Percentiles rank a stretch among this genome's conserved stretches.
Conservation (phyloP, 345 rosid species). For the Linum tenue region DNA sequence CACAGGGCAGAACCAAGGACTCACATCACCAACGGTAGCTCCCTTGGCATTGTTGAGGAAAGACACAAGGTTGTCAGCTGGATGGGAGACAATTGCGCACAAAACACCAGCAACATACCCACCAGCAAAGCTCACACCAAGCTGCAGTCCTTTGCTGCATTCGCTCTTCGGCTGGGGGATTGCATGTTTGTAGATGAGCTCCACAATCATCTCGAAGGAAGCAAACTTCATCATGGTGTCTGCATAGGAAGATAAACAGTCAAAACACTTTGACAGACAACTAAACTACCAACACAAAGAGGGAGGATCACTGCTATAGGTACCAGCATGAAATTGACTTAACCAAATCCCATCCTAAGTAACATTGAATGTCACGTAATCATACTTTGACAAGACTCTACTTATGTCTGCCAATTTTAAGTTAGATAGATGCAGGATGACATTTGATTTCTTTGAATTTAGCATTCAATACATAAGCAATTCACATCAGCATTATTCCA, state of each 20-base stretch:
- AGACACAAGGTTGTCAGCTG: conserved; percentile 94
- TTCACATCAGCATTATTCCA: background rate
- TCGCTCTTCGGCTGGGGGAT: conserved; percentile 79
- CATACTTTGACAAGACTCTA: too few relatives aligned
- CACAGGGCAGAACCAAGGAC: conserved; percentile 11
- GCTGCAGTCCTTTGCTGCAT: conserved; percentile 68
- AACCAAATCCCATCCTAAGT: too few relatives aligned
- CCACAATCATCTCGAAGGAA: conserved; percentile 81
- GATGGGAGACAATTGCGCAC: conserved; percentile 88
- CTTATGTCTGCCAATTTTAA: background rate
- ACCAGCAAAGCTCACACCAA: conserved; percentile 86
- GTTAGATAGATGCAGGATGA: background rate
- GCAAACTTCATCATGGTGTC: conserved; percentile 99
- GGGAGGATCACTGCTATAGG: background rate
- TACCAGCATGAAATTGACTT: background rate
- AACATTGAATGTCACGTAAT: too few relatives aligned
- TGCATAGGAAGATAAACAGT: conserved; percentile 22
- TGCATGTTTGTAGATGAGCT: conserved; percentile 63
- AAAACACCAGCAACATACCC: conserved; percentile 88
- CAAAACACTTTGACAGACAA: background rate
- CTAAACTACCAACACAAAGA: too few relatives aligned
- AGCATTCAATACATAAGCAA: background rate
- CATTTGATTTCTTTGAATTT: background rate
- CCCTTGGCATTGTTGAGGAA: conserved; percentile 95
- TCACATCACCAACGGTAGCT: conserved; percentile 75